A percentile compares a stretch with the other conserved stretches of the same genome.
These are phyloP conservation scores for Raffaelea albimanens DNA, from an alignment of 2,329 filamentous ascomycete genomes.

Conservation along the genomic window DNA sequence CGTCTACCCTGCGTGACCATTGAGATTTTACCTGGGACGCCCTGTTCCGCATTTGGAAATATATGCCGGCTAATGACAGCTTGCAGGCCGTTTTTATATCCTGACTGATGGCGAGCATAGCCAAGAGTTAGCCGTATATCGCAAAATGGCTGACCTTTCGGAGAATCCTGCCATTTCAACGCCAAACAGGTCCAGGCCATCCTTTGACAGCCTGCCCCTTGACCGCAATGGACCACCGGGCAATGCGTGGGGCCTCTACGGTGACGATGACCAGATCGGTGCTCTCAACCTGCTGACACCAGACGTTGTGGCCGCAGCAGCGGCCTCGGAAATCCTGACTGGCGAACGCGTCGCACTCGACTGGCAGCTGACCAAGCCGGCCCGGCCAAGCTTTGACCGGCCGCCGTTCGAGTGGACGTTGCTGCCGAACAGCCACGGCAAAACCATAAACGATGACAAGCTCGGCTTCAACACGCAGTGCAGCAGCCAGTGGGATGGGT, in stretches of 20 bases:
- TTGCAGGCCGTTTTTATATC: no score
- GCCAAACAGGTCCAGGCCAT: no score
- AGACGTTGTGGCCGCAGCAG: conserved; percentile 35
- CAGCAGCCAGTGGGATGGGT: conserved; percentile 11
- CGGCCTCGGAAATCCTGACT: conserved; percentile 38
- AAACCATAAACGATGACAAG: conserved; percentile 7
- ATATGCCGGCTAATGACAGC: no score
- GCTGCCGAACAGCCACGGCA: background rate
- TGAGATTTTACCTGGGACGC: no score
- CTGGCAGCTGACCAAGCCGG: conserved; percentile 25
- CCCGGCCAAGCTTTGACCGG: conserved; percentile 5
- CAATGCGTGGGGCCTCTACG: conserved; percentile 35
- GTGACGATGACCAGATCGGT: conserved; percentile 37
- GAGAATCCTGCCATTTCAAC: no score
- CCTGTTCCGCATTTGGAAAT: no score
- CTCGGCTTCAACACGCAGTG: conserved; percentile 9
- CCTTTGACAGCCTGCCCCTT: conserved; percentile 11
- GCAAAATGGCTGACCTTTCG: no score
- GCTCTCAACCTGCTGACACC: conserved; percentile 41
- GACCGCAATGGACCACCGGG: conserved; percentile 12
- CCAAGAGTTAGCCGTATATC: no score
- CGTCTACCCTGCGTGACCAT: no score
- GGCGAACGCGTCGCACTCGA: conserved; percentile 39
- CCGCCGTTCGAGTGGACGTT: background rate
- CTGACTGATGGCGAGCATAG: no score